These are phyloP conservation scores for Sporothrix mexicana DNA, from an alignment of 2,329 filamentous ascomycete genomes.

Conservation along the genomic window DNA sequence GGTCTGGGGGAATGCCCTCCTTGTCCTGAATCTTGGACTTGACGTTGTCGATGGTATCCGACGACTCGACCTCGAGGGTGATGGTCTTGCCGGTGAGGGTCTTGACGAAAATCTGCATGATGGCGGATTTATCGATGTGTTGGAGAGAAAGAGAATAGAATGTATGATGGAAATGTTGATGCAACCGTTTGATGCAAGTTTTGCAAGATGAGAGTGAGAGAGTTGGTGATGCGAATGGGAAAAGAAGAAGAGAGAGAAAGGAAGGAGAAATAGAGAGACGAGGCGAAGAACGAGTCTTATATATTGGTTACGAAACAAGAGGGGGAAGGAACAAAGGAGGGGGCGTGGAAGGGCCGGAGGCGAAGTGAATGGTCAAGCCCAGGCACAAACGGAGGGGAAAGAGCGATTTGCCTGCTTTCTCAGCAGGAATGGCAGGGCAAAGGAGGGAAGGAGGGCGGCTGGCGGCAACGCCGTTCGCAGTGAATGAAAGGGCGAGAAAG, in stretches of 20 bases:
- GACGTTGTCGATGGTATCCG: conserved; percentile 91
- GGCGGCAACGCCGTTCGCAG: conserved; percentile 21
- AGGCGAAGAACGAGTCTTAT: conserved; percentile 25
- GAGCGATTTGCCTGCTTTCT: conserved; percentile 32
- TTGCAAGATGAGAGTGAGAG: not conserved
- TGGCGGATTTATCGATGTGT: conserved; percentile 38
- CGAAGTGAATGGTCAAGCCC: conserved; percentile 35
- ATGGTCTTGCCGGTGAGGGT: conserved; percentile 93
- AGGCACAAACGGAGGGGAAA: conserved; percentile 25
- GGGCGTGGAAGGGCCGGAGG: conserved; percentile 23
- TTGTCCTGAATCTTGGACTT: conserved; percentile 92
- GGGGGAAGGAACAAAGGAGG: conserved; percentile 23
- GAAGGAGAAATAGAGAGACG: conserved; percentile 32
- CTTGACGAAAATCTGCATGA: conserved; percentile 99
- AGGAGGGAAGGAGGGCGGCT: not conserved
- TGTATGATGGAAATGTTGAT: conserved; percentile 38
- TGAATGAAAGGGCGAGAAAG: not conserved
- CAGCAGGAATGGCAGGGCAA: conserved; percentile 10
- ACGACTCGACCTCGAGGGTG: conserved; percentile 81
- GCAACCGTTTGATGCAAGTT: not conserved
- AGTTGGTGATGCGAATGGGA: conserved; percentile 3
- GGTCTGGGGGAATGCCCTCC: conserved; percentile 86
- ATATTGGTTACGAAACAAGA: conserved; percentile 22
- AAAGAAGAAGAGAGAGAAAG: conserved; percentile 36
- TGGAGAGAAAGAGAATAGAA: conserved; percentile 33